Evolutionary conservation across 164 flowering plant genomes (phyloP).

Genomic region (Chimonanthus praecox): DNA sequence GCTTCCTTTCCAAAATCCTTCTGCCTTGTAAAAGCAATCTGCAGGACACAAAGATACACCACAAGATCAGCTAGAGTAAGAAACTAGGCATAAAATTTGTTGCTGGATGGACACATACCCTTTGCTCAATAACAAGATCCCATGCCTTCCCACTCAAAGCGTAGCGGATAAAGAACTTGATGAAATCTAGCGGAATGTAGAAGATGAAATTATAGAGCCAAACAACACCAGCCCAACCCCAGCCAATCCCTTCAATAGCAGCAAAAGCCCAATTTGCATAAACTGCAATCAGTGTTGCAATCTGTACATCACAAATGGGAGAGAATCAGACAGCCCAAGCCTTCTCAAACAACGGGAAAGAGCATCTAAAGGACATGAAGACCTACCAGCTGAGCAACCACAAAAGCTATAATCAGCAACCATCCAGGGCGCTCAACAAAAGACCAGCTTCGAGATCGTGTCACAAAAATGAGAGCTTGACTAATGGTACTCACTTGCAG

Average conservation of each 20-base stretch:
- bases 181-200: slow-evolving; percentile 75
- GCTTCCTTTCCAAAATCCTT: slow-evolving; percentile 88
- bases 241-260: slow-evolving; percentile 84
- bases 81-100: not conserved
- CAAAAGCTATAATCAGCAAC: slow-evolving; percentile 59
- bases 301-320: slow-evolving; percentile 26
- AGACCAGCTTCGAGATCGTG: slow-evolving; percentile 85
- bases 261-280: slow-evolving; percentile 90
- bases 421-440: slow-evolving; percentile 76
- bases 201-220: slow-evolving; percentile 77
- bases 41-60: slow-evolving; percentile 13
- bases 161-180: slow-evolving; percentile 72
- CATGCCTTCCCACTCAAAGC: slow-evolving; percentile 78
- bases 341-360: not conserved
- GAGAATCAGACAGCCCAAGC: not conserved
- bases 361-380: not conserved
- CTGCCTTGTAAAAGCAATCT: slow-evolving; percentile 90
- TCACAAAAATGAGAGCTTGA: slow-evolving; percentile 92
- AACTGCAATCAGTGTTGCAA: slow-evolving; percentile 83
- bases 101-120: slow-evolving; percentile 37
- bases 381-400: slow-evolving; percentile 73
- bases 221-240: slow-evolving; percentile 96
- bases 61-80: not conserved
- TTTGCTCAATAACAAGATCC: slow-evolving; percentile 85
- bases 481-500: slow-evolving; percentile 95